These are phyloP conservation scores for Kalmusia sp. DNA, from an alignment of 2,329 filamentous ascomycete species.

Conservation along the genomic window DNA sequence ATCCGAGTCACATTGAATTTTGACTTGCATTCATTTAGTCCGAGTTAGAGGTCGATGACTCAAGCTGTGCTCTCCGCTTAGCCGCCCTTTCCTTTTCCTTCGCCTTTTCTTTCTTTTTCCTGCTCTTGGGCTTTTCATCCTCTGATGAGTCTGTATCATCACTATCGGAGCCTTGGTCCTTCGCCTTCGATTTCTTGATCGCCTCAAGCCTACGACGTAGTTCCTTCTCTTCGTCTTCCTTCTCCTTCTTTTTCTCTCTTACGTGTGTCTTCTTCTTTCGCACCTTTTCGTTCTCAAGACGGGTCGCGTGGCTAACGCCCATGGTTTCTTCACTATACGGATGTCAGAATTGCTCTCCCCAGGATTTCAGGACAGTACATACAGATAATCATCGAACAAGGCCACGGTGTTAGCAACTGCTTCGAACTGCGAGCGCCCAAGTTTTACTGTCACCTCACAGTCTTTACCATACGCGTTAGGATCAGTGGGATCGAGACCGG, in stretches of 20 bases:
- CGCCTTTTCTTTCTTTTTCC: not conserved
- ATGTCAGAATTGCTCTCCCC: not conserved
- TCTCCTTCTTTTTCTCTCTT: not conserved
- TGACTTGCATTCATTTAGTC: not conserved
- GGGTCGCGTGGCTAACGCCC: not conserved
- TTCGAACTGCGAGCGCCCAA: not conserved
- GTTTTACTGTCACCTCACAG: not conserved
- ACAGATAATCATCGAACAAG: not conserved
- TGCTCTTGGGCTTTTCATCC: not conserved
- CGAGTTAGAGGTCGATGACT: not conserved
- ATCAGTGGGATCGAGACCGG: not conserved
- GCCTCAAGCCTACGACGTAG: not conserved
- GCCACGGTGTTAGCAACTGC: not conserved
- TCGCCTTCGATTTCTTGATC: not conserved
- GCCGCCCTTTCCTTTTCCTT: not conserved
- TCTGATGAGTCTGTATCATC: not conserved
- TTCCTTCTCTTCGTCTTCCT: not conserved
- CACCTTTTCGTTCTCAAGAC: not conserved
- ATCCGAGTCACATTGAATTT: not conserved
- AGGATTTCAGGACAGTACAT: not conserved
- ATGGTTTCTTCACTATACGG: not conserved
- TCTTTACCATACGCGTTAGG: not conserved
- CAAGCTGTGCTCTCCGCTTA: not conserved
- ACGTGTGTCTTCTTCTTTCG: not conserved
- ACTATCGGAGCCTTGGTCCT: not conserved